These are phyloP conservation scores for Globisporangium paddicum DNA, from an alignment of 352 stramenopile species.

Conservation along the genomic window DNA sequence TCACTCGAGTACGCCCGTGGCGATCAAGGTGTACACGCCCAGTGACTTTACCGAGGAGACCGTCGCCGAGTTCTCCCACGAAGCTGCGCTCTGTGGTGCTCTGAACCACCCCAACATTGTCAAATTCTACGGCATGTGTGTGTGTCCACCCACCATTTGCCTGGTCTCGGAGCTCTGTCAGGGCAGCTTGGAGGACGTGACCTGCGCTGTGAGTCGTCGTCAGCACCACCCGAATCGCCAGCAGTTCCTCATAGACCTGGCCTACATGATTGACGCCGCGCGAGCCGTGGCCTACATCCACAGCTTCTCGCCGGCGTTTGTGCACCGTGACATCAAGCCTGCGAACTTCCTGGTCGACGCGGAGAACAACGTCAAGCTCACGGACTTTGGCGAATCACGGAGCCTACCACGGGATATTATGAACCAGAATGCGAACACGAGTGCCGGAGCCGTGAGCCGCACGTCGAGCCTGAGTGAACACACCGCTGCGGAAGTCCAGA, in stretches of 20 bases:
- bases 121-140: constrained; percentile 81
- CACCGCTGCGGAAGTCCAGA: neutral
- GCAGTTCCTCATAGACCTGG: constrained; percentile 47
- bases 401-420: constrained; percentile 17
- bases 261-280: constrained; percentile 58
- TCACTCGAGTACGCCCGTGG: constrained; percentile 27
- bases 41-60: constrained; percentile 50
- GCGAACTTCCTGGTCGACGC: constrained; percentile 76
- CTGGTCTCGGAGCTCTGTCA: constrained; percentile 59
- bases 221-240: constrained; percentile 20
- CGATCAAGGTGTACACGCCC: constrained; percentile 62
- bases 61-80: constrained; percentile 76
- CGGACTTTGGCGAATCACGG: constrained; percentile 71
- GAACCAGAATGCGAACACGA: neutral
- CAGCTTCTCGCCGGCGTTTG: constrained; percentile 64
- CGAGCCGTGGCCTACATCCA: constrained; percentile 65
- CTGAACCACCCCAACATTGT: constrained; percentile 79
- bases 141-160: constrained; percentile 69
- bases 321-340: constrained; percentile 72
- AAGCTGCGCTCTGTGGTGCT: constrained; percentile 64
- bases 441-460: neutral
- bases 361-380: constrained; percentile 63
- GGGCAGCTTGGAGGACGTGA: constrained; percentile 41
- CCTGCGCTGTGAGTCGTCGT: constrained; percentile 16
- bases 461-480: neutral